phyloP scores from a whole-genome alignment of 192 early-diverging fungal genomes.

The Backusella parvicylindrica region DNA sequence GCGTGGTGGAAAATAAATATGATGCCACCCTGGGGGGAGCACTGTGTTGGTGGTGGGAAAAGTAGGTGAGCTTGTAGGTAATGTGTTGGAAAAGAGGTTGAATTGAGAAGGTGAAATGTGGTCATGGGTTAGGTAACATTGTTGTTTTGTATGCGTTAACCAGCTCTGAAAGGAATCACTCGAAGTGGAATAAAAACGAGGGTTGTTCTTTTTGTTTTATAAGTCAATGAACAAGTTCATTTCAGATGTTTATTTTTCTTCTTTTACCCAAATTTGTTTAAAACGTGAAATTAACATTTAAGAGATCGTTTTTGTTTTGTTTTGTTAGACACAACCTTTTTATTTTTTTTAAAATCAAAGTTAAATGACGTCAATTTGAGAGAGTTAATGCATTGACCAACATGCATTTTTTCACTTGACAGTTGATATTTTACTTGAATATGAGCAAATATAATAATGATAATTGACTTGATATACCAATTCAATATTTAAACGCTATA shows the following conservation, averaged over 20 bases:
- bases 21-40: slow-evolving; percentile 72
- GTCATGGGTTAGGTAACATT: slow-evolving; percentile 6
- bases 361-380: too few relatives aligned
- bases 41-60: slow-evolving; percentile 38
- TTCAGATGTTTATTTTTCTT: not conserved
- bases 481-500: too few relatives aligned
- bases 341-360: too few relatives aligned
- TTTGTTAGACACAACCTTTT: too few relatives aligned
- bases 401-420: too few relatives aligned
- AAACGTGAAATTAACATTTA: not conserved
- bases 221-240: not conserved
- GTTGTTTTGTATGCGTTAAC: not conserved
- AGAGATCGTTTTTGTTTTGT: too few relatives aligned
- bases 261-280: not conserved
- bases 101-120: slow-evolving; percentile 20
- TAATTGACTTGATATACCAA: too few relatives aligned
- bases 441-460: too few relatives aligned
- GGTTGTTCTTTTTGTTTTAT: not conserved
- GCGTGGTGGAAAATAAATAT: slow-evolving; percentile 77
- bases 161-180: not conserved
- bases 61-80: slow-evolving; percentile 5
- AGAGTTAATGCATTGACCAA: too few relatives aligned
- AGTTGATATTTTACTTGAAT: too few relatives aligned
- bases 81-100: slow-evolving; percentile 37
- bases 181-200: not conserved